phyloP scores from a whole-genome alignment of 2,329 filamentous ascomycete species.

The Scolecobasidium constrictum region DNA sequence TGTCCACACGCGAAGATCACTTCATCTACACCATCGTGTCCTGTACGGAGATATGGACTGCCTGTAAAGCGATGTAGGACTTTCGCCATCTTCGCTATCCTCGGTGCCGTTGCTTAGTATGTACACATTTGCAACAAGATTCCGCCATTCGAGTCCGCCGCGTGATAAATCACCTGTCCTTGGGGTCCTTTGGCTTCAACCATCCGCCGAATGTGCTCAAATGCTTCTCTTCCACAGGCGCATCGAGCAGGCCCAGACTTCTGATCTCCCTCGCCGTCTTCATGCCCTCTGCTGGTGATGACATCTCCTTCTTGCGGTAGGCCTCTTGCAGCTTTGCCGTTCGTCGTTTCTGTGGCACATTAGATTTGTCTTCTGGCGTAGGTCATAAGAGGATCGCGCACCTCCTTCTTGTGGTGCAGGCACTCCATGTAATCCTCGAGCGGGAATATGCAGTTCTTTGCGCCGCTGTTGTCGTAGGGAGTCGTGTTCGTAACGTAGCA shows the following conservation, averaged over 20 bases:
- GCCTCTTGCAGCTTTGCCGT: conserved; percentile 57
- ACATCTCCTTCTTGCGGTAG: conserved; percentile 68
- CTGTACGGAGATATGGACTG: too few species aligned
- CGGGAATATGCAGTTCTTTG: conserved; percentile 67
- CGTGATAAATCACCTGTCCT: background rate
- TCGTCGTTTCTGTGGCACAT: too few species aligned
- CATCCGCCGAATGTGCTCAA: conserved; percentile 23
- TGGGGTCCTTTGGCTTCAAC: background rate
- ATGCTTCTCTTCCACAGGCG: conserved; percentile 63
- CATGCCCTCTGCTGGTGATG: conserved; percentile 66
- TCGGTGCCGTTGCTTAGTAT: too few species aligned
- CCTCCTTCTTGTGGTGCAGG: conserved; percentile 98
- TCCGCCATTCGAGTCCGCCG: background rate
- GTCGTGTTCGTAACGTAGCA: conserved; percentile 95
- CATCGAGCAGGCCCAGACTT: conserved; percentile 68
- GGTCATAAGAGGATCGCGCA: conserved; percentile 26
- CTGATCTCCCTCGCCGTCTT: conserved; percentile 80
- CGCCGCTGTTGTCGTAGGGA: conserved; percentile 59
- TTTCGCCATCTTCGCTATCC: too few species aligned
- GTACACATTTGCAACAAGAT: background rate
- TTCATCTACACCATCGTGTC: too few species aligned
- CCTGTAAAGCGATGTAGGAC: too few species aligned
- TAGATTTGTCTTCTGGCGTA: background rate
- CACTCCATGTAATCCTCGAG: conserved; percentile 99
- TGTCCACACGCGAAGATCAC: too few species aligned